These are phyloP conservation scores for Hanseniaspora osmophila DNA, from an alignment of 805 yeast genomes.

Conservation along the genomic window DNA sequence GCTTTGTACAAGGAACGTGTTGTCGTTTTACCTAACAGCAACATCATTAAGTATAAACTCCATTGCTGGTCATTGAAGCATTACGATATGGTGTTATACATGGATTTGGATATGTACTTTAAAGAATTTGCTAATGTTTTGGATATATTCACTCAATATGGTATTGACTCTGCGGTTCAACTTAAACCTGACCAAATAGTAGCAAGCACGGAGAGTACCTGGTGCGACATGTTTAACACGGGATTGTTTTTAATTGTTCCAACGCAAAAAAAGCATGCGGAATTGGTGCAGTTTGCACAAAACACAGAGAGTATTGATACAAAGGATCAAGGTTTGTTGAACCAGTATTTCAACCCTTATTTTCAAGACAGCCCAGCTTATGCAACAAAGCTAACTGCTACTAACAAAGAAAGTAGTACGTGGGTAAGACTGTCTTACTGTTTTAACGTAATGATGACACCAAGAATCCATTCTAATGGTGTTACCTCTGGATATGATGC, in stretches of 20 bases:
- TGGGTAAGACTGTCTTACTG: slow-evolving; percentile 71
- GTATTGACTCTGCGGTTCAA: no score
- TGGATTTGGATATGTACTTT: slow-evolving; percentile 52
- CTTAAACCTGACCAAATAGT: slow-evolving; percentile 13
- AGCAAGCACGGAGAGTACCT: slow-evolving; percentile 75
- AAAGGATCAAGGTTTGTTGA: slow-evolving; percentile 83
- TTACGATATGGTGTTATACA: slow-evolving; percentile 36
- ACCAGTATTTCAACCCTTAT: slow-evolving; percentile 42
- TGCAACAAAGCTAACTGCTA: no score
- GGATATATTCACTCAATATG: background rate
- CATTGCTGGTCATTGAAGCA: slow-evolving; percentile 22
- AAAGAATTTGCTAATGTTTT: slow-evolving; percentile 18
- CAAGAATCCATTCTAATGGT: background rate
- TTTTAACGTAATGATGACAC: slow-evolving; percentile 58
- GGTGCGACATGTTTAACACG: slow-evolving; percentile 82
- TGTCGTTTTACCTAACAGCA: background rate
- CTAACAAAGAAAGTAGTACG: background rate
- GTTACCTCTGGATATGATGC: background rate
- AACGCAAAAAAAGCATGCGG: slow-evolving; percentile 25
- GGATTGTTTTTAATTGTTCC: slow-evolving; percentile 61
- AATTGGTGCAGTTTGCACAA: slow-evolving; percentile 24
- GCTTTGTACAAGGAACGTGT: background rate
- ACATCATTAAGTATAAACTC: background rate
- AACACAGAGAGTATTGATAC: slow-evolving; percentile 51
- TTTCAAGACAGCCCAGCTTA: slow-evolving; percentile 3